These are phyloP conservation scores for Colletotrichum theobromicola DNA, from an alignment of 2,329 filamentous ascomycete species.

Conservation along the genomic window DNA sequence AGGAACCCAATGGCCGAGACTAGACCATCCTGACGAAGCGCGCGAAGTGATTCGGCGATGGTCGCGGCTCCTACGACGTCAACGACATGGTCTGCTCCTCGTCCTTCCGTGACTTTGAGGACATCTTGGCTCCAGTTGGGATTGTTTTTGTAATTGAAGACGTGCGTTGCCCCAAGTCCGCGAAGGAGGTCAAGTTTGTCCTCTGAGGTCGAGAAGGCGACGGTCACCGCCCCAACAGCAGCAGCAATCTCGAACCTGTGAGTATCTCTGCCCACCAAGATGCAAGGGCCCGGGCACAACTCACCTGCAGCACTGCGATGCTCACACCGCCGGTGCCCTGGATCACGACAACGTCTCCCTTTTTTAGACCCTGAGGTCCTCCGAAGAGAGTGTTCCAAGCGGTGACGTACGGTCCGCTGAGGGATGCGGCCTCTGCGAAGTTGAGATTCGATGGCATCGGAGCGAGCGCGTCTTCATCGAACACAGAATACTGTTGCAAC, in stretches of 20 bases:
- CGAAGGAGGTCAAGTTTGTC: constrained; percentile 19
- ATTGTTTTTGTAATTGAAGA: constrained; percentile 17
- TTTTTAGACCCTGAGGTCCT: constrained; percentile 30
- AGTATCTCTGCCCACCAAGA: background rate
- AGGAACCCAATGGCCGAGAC: background rate
- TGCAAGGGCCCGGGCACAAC: background rate
- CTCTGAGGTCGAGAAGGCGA: constrained; percentile 23
- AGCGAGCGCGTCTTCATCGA: background rate
- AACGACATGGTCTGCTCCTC: constrained; percentile 14
- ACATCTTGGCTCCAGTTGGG: constrained; percentile 21
- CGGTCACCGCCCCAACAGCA: constrained; percentile 5
- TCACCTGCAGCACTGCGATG: constrained; percentile 42
- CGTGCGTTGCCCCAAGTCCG: constrained; percentile 16
- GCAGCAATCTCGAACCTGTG: constrained; percentile 7
- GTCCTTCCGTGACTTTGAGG: constrained; percentile 10
- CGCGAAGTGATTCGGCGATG: background rate
- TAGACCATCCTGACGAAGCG: background rate
- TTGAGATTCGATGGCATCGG: background rate
- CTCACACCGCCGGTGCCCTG: constrained; percentile 48
- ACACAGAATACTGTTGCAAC: background rate
- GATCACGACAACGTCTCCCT: constrained; percentile 43
- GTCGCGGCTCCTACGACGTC: background rate
- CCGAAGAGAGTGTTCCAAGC: constrained; percentile 23
- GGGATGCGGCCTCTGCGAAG: background rate
- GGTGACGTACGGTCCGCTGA: constrained; percentile 5